Evolutionary conservation across 2,329 filamentous ascomycete species (phyloP), one percentile per base, ranked within the genome.

Genomic region (Colletotrichum zoysiae): DNA sequence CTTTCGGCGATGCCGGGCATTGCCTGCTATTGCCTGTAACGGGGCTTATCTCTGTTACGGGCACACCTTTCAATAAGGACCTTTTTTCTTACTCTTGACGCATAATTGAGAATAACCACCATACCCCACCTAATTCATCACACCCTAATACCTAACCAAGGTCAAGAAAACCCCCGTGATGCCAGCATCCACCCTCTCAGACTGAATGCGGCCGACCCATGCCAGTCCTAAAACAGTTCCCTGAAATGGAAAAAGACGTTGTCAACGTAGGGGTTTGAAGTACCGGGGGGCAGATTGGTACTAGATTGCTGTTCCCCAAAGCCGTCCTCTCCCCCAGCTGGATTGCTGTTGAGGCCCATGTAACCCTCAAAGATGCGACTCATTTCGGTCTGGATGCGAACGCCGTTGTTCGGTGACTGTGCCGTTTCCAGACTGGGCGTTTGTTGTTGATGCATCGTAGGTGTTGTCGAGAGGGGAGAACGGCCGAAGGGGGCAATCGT

Each of bases 331-430:
- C 77, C 75, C 20, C 74, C 75, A 14, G 76, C 77, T 48, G 80
- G 79, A 58, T 81, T 81, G 66, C 81, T 75, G 33, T 80, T 81
- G 48, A 81, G 74, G 1, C 78, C 79, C 5, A 83, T 78, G 59
- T 83, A 84, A 46, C 79, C 79, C 68, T 84, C 81, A 48, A 82
- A 83, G 23, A 85, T 83, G 1, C 84, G 83, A 16, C 83, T 86
- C 84, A 90, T 87, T 75, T 90, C 88, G 30, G 75, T 85, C 67
- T 87, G 86, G 48, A 90, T 83, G 74, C 83, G 83, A 38, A 82
- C 74, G 5, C 87, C 87, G 38, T 88, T 89, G 53, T 77, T 70
- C 1, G 72, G 65, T 20, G 70, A 73, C 6, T 56, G 66, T 18
- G 62, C 18, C 48, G 60, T 53, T 3, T 75, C 70, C 53, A 71